phyloP scores from a whole-genome alignment of 2,329 filamentous ascomycete genomes.

The Rosellinia necatrix region DNA sequence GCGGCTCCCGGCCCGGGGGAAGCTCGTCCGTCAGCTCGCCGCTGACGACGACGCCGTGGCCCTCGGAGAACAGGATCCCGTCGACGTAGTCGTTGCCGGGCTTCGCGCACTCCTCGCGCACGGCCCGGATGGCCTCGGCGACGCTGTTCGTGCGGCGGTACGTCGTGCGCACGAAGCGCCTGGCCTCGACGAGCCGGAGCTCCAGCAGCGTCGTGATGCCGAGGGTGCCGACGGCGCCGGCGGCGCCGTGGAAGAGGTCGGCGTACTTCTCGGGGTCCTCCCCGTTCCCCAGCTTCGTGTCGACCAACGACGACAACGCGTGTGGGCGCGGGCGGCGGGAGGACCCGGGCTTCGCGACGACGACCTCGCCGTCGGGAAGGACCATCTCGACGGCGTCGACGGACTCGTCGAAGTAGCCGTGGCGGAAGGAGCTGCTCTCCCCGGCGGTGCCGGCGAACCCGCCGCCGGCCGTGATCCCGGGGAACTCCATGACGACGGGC shows the following conservation, averaged over 20 bases:
- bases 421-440: conserved; percentile 70
- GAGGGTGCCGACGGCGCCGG: conserved; percentile 69
- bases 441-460: conserved; percentile 73
- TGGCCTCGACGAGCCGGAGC: conserved; percentile 64
- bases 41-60: conserved; percentile 68
- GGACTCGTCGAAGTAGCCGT: conserved; percentile 73
- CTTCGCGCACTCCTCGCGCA: conserved; percentile 52
- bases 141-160: conserved; percentile 61
- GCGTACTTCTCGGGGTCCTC: conserved; percentile 33
- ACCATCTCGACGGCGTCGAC: conserved; percentile 70
- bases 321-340: too few species aligned
- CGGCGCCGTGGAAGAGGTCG: conserved; percentile 69
- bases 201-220: conserved; percentile 71
- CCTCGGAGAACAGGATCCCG: conserved; percentile 67
- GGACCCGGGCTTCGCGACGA: conserved; percentile 52
- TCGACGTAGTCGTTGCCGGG: conserved; percentile 70
- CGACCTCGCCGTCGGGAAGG: conserved; percentile 67
- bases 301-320: background rate
- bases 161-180: conserved; percentile 63
- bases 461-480: conserved; percentile 74
- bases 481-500: conserved; percentile 77
- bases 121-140: conserved; percentile 51
- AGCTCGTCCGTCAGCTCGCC: conserved; percentile 64
- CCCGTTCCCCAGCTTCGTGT: conserved; percentile 20
- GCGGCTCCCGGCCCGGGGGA: conserved; percentile 36